Conservation (phyloP, 345 rosid species). For the Kandelia obovata region DNA sequence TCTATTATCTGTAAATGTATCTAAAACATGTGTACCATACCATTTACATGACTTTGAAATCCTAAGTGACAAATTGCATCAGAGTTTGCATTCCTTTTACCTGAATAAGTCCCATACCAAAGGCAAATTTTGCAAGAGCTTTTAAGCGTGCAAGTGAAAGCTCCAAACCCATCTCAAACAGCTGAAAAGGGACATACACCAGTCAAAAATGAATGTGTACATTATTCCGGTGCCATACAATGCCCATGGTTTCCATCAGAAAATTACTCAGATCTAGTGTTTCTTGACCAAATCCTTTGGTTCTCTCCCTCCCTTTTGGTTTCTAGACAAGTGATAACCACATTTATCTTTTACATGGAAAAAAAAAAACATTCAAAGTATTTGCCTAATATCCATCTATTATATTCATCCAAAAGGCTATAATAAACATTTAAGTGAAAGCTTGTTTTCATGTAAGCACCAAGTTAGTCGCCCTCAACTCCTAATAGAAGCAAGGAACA, state of each 20-base stretch:
- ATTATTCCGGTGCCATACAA: conserved; percentile 3
- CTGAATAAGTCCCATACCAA: conserved; percentile 98
- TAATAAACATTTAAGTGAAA: too few relatives aligned
- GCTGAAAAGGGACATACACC: conserved; percentile 50
- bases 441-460: too few relatives aligned
- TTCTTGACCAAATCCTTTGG: too few relatives aligned
- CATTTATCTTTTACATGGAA: background rate
- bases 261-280: background rate
- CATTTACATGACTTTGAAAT: too few relatives aligned
- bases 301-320: background rate
- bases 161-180: conserved; percentile 98
- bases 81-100: conserved; percentile 34
- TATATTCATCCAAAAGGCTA: too few relatives aligned
- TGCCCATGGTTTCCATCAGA: conserved; percentile 12
- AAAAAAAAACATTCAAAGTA: background rate
- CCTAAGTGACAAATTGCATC: background rate
- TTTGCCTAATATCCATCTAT: background rate
- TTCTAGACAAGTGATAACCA: background rate
- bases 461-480: too few relatives aligned
- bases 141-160: conserved; percentile 93
- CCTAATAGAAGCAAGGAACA: too few relatives aligned
- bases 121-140: conserved; percentile 94
- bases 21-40: too few relatives aligned
- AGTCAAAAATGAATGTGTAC: conserved; percentile 13
- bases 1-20: too few relatives aligned